phyloP scores from a whole-genome alignment of 2,329 filamentous ascomycete genomes.

The Aspergillus texensis region DNA sequence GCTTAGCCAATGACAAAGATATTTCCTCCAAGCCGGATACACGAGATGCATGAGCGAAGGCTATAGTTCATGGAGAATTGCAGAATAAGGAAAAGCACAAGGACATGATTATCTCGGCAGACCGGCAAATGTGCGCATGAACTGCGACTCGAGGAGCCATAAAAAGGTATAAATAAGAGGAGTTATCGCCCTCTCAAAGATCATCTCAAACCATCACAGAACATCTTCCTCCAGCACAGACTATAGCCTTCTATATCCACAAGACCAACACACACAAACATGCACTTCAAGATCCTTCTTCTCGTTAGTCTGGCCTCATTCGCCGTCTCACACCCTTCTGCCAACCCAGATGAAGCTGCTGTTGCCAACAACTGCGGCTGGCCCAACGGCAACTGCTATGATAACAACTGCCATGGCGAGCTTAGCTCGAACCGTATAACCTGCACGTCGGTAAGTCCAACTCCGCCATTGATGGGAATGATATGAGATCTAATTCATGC shows the following conservation, averaged over 20 bases:
- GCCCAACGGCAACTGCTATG: conserved; percentile 14
- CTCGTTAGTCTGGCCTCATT: conserved; percentile 1
- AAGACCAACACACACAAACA: neutral
- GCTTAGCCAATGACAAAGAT: neutral
- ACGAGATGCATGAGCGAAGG: neutral
- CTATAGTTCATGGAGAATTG: neutral
- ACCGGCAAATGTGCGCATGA: neutral
- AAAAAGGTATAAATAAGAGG: neutral
- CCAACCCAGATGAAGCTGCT: neutral
- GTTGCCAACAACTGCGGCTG: conserved; percentile 7
- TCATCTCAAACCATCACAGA: neutral
- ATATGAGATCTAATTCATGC: neutral
- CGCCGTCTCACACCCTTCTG: conserved; percentile 2
- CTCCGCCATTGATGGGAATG: no score
- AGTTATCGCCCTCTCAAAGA: neutral
- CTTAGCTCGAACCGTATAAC: conserved; percentile 6
- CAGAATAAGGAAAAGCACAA: neutral
- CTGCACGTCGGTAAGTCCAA: conserved; percentile 6
- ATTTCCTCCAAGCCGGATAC: neutral
- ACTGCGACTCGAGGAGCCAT: neutral
- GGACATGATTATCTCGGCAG: neutral
- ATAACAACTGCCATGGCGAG: conserved; percentile 14
- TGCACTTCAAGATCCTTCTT: conserved; percentile 1
- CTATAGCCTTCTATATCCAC: no score
- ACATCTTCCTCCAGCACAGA: neutral